Conservation (phyloP, 495 filamentous ascomycete species). For the Alectoria sarmentosa region DNA sequence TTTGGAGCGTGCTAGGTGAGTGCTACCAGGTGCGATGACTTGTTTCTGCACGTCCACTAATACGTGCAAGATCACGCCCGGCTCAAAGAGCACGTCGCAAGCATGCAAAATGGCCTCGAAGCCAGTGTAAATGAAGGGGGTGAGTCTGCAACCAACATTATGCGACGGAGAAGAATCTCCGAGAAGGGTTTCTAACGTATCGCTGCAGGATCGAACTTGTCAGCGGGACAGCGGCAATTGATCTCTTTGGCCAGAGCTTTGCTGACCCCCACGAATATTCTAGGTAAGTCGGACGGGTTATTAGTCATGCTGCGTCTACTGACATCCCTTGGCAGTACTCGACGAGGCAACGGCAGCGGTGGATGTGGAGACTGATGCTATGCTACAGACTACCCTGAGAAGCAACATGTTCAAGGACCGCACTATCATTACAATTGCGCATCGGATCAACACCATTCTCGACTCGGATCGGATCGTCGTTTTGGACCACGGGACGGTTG, state of each 20-base stretch:
- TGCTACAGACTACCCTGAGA: constrained; percentile 56
- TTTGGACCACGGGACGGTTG: constrained; percentile 60
- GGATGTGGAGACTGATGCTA: constrained; percentile 87
- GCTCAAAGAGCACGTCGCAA: constrained; percentile 81
- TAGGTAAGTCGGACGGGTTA: constrained; percentile 32
- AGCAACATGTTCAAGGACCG: constrained; percentile 68
- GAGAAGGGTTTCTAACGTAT: background rate
- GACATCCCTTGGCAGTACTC: constrained; percentile 46
- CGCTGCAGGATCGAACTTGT: constrained; percentile 50
- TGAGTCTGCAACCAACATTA: constrained; percentile 37
- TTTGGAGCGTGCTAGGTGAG: constrained; percentile 93
- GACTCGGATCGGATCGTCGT: constrained; percentile 90
- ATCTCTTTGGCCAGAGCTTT: constrained; percentile 89
- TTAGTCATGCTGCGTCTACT: background rate
- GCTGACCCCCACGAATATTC: constrained; percentile 90
- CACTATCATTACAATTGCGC: constrained; percentile 97
- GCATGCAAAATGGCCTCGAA: constrained; percentile 86
- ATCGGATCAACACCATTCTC: constrained; percentile 94
- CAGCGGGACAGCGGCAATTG: constrained; percentile 72
- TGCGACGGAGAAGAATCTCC: background rate
- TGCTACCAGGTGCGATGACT: background rate
- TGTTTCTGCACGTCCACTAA: constrained; percentile 3
- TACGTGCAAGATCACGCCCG: constrained; percentile 74
- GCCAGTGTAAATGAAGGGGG: constrained; percentile 90
- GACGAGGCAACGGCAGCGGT: constrained; percentile 98